These are phyloP conservation scores for Lachancea meyersii DNA, from an alignment of 805 yeast genomes.

Conservation along the genomic window DNA sequence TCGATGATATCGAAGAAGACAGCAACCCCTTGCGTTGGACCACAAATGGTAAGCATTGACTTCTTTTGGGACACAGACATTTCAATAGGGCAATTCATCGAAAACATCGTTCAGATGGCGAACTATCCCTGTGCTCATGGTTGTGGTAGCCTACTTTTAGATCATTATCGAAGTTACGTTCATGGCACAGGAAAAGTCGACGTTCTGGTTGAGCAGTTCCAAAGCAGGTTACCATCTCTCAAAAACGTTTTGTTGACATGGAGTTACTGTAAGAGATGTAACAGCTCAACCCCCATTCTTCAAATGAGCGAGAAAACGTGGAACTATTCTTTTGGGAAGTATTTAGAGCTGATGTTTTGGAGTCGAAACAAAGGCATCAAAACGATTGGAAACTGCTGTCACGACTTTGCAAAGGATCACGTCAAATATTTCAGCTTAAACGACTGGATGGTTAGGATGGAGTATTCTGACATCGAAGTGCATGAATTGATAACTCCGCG, in stretches of 20 bases:
- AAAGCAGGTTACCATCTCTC: slow-evolving; percentile 50
- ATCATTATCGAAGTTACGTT: slow-evolving; percentile 81
- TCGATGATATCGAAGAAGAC: slow-evolving; percentile 78
- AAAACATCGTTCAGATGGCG: slow-evolving; percentile 67
- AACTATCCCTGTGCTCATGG: slow-evolving; percentile 67
- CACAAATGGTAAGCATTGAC: slow-evolving; percentile 75
- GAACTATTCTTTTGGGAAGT: slow-evolving; percentile 90
- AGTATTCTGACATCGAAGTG: slow-evolving; percentile 67
- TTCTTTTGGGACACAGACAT: slow-evolving; percentile 88
- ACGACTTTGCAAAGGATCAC: slow-evolving; percentile 77
- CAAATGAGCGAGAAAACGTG: slow-evolving; percentile 84
- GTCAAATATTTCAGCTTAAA: slow-evolving; percentile 78
- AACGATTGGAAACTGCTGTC: slow-evolving; percentile 63
- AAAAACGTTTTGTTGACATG: slow-evolving; percentile 75
- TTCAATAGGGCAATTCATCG: slow-evolving; percentile 83
- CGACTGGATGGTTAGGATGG: slow-evolving; percentile 72
- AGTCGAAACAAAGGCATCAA: slow-evolving; percentile 47
- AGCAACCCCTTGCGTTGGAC: slow-evolving; percentile 90
- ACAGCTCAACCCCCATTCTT: slow-evolving; percentile 63
- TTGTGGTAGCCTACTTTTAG: slow-evolving; percentile 62
- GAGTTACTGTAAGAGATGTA: slow-evolving; percentile 84
- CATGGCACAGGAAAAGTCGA: slow-evolving; percentile 83
- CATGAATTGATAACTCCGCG: slow-evolving; percentile 76
- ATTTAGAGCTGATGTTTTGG: slow-evolving; percentile 81
- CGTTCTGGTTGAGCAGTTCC: slow-evolving; percentile 59